These are phyloP conservation scores for Globisporangium splendens DNA, from an alignment of 352 stramenopile species.

Conservation along the genomic window DNA sequence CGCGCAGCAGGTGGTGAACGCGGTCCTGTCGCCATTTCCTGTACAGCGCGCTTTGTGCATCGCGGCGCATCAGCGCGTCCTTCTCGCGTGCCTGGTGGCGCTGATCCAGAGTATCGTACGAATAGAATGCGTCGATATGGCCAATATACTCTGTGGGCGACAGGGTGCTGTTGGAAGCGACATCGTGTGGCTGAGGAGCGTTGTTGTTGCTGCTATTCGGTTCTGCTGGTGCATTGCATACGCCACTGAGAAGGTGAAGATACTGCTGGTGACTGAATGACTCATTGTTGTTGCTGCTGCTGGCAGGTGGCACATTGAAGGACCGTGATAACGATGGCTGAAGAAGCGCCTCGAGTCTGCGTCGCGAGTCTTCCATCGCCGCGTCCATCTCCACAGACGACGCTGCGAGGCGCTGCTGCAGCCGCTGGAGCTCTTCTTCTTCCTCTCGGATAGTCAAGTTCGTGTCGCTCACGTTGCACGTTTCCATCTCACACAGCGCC, in stretches of 20 bases:
- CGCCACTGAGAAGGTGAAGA: no score
- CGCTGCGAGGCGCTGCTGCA: slow-evolving; percentile 20
- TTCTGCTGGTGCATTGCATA: neutral
- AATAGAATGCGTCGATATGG: neutral
- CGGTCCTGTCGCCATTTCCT: slow-evolving; percentile 24
- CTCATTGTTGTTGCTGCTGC: neutral
- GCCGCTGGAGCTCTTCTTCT: slow-evolving; percentile 15
- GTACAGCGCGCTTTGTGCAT: slow-evolving; percentile 27
- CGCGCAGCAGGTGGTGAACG: slow-evolving; percentile 16
- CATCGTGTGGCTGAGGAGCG: neutral
- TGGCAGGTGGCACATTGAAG: no score
- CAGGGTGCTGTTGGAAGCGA: neutral
- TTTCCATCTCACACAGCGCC: slow-evolving; percentile 35
- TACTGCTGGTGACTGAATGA: no score
- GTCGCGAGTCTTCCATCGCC: slow-evolving; percentile 23
- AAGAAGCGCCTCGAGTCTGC: neutral
- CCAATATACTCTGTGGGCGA: neutral
- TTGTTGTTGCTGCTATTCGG: neutral
- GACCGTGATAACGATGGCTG: neutral
- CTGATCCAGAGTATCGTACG: neutral
- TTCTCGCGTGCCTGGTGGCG: neutral
- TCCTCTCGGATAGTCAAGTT: slow-evolving; percentile 23
- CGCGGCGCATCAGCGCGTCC: slow-evolving; percentile 13
- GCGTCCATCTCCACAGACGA: slow-evolving; percentile 16
- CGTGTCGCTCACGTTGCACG: slow-evolving; percentile 17